A percentile compares a stretch with the other conserved stretches of the same genome.
phyloP scores from a whole-genome alignment of 495 filamentous ascomycete genomes.

The Pseudevernia furfuracea region DNA sequence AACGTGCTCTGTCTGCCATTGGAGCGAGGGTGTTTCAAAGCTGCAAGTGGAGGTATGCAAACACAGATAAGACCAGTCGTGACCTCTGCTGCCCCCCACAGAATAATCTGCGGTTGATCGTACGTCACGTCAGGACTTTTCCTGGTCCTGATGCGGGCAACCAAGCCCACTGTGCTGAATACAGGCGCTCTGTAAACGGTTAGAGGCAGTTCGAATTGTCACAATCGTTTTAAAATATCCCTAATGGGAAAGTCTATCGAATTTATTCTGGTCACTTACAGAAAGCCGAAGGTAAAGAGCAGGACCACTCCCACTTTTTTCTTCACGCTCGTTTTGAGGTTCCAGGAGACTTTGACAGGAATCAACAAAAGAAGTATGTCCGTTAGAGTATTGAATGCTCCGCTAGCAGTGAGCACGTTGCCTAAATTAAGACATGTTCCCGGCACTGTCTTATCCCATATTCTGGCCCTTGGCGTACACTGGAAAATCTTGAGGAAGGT shows the following conservation, averaged over 20 bases:
- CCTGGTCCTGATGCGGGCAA: constrained; percentile 25
- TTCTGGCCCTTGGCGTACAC: constrained; percentile 31
- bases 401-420: constrained; percentile 30
- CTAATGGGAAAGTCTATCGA: background rate
- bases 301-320: constrained; percentile 30
- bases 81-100: constrained; percentile 21
- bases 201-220: background rate
- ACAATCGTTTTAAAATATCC: background rate
- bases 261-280: constrained; percentile 23
- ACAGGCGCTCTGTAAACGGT: constrained; percentile 26
- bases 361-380: constrained; percentile 36
- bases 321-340: constrained; percentile 25
- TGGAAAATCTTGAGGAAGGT: constrained; percentile 34
- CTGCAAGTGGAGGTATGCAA: constrained; percentile 22
- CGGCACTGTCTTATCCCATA: constrained; percentile 28
- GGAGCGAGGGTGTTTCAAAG: constrained; percentile 5
- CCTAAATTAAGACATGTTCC: constrained; percentile 33
- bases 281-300: constrained; percentile 35
- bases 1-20: background rate
- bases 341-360: constrained; percentile 34
- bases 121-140: constrained; percentile 27
- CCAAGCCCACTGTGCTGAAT: constrained; percentile 28
- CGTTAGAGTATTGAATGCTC: constrained; percentile 33
- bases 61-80: constrained; percentile 23
- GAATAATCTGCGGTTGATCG: constrained; percentile 25